A percentile compares a stretch with the other conserved stretches of the same genome.
Conservation (phyloP, 345 rosid genomes). For the Turnera subulata region DNA sequence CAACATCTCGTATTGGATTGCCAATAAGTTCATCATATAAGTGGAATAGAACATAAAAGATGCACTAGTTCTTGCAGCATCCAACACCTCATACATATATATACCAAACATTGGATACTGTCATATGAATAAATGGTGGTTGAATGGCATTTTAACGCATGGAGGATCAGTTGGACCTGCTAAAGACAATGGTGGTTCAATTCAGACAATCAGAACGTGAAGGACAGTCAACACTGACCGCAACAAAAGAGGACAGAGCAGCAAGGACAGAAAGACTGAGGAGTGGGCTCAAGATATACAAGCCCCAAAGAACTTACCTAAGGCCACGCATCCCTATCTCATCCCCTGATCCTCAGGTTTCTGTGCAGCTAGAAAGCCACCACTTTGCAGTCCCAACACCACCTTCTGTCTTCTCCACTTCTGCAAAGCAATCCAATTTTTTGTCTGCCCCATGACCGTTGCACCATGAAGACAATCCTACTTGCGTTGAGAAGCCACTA, state of each 20-base stretch:
- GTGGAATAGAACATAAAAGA: too few species aligned
- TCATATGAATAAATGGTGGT: too few species aligned
- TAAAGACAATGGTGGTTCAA: conserved; percentile 32
- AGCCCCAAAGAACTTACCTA: conserved; percentile 64
- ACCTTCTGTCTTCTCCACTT: conserved; percentile 43
- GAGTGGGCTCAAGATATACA: conserved; percentile 81
- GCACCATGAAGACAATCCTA: conserved; percentile 10
- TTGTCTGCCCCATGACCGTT: conserved; percentile 11
- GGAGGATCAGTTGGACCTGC: conserved; percentile 53
- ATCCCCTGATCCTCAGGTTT: conserved; percentile 28
- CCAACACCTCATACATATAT: too few species aligned
- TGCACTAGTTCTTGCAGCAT: too few species aligned
- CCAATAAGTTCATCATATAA: too few species aligned
- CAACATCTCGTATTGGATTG: too few species aligned
- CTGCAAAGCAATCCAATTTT: conserved; percentile 6
- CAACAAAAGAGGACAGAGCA: conserved; percentile 37
- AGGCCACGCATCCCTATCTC: conserved; percentile 53
- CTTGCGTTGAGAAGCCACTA: conserved; percentile 45
- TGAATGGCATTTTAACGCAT: conserved; percentile 18
- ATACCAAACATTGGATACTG: not conserved
- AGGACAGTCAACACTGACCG: conserved; percentile 16
- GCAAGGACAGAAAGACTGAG: conserved; percentile 52
- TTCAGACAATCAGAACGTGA: conserved; percentile 18
- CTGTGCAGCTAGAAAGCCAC: conserved; percentile 30
- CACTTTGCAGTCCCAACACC: conserved; percentile 32